A percentile compares a stretch with the other conserved stretches of the same genome.
Conservation (phyloP, 148 eudicot genomes). For the Fagopyrum homotropicum region DNA sequence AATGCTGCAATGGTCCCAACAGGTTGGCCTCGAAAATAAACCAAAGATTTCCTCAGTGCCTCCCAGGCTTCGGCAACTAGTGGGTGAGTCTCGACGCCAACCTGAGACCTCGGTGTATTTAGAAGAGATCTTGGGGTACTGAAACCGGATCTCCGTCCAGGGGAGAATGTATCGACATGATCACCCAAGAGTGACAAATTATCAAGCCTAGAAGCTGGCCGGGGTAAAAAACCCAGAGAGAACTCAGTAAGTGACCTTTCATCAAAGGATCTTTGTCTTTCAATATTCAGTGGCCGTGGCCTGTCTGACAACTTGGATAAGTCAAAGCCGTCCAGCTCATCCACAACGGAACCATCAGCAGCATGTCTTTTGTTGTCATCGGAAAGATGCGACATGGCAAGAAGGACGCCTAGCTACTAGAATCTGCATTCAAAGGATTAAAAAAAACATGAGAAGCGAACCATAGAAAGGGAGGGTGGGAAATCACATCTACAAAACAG, state of each 20-base stretch:
- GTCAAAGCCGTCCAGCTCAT: conserved; percentile 52
- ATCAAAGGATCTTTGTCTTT: conserved; percentile 75
- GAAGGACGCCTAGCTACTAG: background rate
- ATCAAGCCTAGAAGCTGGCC: conserved; percentile 26
- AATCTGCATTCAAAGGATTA: background rate
- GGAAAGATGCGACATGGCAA: conserved; percentile 29
- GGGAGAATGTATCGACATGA: conserved; percentile 35
- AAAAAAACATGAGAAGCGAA: background rate
- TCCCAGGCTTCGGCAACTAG: conserved; percentile 90
- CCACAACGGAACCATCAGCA: conserved; percentile 20
- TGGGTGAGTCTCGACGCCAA: conserved; percentile 62
- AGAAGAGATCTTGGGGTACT: conserved; percentile 44
- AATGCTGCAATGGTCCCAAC: conserved; percentile 96
- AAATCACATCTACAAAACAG: background rate
- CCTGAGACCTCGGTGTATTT: conserved; percentile 51
- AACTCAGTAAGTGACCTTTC: conserved; percentile 62
- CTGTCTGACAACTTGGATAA: conserved; percentile 47
- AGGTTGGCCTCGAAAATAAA: conserved; percentile 77
- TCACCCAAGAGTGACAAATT: conserved; percentile 19
- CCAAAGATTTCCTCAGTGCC: conserved; percentile 61
- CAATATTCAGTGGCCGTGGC: conserved; percentile 52
- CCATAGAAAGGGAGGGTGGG: background rate
- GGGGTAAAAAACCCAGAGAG: conserved; percentile 41
- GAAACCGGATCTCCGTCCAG: conserved; percentile 54
- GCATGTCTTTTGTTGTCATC: conserved; percentile 19